phyloP scores from a whole-genome alignment of 441 rosid species.

The Corymbia calophylla region DNA sequence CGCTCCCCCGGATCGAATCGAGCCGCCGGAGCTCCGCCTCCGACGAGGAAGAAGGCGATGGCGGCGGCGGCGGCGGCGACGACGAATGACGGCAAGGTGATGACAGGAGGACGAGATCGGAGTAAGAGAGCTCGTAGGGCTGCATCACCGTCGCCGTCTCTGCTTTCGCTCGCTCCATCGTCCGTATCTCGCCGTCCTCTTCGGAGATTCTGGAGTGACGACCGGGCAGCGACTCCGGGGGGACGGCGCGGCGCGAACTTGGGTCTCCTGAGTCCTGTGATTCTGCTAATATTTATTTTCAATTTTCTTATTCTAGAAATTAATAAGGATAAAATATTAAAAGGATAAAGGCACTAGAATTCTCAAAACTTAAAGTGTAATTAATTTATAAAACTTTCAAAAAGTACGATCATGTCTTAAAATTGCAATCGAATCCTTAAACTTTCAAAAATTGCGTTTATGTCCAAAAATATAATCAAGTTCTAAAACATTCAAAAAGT shows the following conservation, averaged over 20 bases:
- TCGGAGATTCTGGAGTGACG: neutral
- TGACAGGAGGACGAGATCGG: slow-evolving; percentile 43
- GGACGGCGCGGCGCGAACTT: neutral
- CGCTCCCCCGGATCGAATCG: slow-evolving; percentile 21
- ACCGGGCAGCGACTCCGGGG: neutral
- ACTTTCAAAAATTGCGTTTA: no score
- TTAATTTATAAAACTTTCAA: no score
- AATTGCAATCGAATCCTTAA: no score
- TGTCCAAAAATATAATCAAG: no score
- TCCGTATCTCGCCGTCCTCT: neutral
- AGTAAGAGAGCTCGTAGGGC: slow-evolving; percentile 40
- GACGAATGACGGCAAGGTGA: slow-evolving; percentile 2
- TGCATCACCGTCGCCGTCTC: slow-evolving; percentile 23
- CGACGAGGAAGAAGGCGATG: neutral
- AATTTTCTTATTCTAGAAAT: neutral
- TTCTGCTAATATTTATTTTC: neutral
- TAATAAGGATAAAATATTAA: neutral
- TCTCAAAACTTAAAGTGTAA: no score
- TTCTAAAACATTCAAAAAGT: no score
- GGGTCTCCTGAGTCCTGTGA: neutral
- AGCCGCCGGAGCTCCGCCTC: slow-evolving; percentile 18
- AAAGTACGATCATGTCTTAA: no score
- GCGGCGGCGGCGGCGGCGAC: neutral
- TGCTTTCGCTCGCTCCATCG: neutral
- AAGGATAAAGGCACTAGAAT: no score